These are phyloP conservation scores for Beauveria sp. DNA, from an alignment of 2,329 filamentous ascomycete genomes.

Conservation along the genomic window DNA sequence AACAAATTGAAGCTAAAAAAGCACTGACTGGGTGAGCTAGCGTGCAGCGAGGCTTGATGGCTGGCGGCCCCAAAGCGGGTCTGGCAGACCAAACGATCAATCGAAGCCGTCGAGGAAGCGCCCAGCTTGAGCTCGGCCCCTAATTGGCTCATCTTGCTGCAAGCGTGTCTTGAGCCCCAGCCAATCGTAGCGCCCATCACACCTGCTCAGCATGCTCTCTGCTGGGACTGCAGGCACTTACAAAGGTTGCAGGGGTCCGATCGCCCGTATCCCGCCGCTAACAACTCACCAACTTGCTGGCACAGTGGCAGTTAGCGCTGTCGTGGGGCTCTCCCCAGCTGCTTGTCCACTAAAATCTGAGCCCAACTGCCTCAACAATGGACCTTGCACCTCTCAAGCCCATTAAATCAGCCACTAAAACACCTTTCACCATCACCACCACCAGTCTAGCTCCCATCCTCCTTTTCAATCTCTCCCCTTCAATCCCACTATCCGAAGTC, in stretches of 20 bases:
- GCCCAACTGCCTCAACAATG: not conserved
- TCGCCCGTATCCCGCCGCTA: constrained; percentile 12
- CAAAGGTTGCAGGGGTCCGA: constrained; percentile 8
- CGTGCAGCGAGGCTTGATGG: constrained; percentile 5
- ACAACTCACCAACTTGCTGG: not conserved
- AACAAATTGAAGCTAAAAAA: not conserved
- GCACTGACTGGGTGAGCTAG: not conserved
- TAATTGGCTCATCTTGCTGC: constrained; percentile 8
- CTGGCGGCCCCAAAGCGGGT: constrained; percentile 4
- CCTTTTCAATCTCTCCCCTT: not conserved
- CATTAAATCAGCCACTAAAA: not conserved
- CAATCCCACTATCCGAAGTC: not conserved
- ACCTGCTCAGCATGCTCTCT: not conserved
- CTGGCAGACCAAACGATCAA: constrained; percentile 1
- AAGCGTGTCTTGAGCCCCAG: not conserved
- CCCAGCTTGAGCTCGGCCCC: not conserved
- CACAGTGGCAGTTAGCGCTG: not conserved
- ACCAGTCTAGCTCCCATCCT: not conserved
- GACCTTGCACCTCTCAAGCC: not conserved
- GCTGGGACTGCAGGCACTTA: not conserved
- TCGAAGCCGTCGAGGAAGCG: constrained; percentile 15
- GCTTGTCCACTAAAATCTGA: not conserved
- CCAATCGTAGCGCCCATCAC: constrained; percentile 10
- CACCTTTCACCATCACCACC: not conserved
- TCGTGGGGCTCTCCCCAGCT: not conserved